Percentiles rank a stretch among this genome's conserved stretches.
phyloP scores from a whole-genome alignment of 495 filamentous ascomycete genomes.

The Daldinia childiae region DNA sequence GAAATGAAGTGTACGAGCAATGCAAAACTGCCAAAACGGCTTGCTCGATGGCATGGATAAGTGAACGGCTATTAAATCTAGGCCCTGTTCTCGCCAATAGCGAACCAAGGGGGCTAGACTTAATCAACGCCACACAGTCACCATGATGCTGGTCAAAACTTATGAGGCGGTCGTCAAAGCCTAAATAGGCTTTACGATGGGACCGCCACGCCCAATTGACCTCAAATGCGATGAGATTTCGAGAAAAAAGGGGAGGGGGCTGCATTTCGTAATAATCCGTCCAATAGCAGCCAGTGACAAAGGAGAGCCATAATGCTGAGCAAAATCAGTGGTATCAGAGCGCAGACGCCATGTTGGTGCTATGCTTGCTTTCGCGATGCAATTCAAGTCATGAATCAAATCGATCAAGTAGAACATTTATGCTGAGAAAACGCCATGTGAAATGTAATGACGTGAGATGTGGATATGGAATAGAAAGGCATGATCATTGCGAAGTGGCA shows the following conservation, averaged over 20 bases:
- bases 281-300: constrained; percentile 34
- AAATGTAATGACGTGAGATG: constrained; percentile 45
- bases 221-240: constrained; percentile 26
- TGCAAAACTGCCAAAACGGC: constrained; percentile 17
- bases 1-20: constrained; percentile 40
- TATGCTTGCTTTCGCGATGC: constrained; percentile 53
- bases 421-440: constrained; percentile 47
- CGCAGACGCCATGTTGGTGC: constrained; percentile 50
- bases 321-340: constrained; percentile 51
- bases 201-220: constrained; percentile 2
- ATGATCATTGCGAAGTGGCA: constrained; percentile 66
- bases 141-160: constrained; percentile 14
- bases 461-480: constrained; percentile 11
- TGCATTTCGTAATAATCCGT: constrained; percentile 33
- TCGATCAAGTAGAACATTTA: constrained; percentile 49
- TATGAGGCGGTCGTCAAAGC: constrained; percentile 4
- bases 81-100: background rate
- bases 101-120: constrained; percentile 8
- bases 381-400: constrained; percentile 49
- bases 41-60: constrained; percentile 32
- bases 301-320: constrained; percentile 49
- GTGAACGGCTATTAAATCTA: constrained; percentile 21
- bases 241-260: constrained; percentile 17
- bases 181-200: constrained; percentile 18
- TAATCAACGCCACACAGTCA: constrained; percentile 11